Conservation (phyloP, 2,329 filamentous ascomycete species). For the Pseudogymnoascus sp. region DNA sequence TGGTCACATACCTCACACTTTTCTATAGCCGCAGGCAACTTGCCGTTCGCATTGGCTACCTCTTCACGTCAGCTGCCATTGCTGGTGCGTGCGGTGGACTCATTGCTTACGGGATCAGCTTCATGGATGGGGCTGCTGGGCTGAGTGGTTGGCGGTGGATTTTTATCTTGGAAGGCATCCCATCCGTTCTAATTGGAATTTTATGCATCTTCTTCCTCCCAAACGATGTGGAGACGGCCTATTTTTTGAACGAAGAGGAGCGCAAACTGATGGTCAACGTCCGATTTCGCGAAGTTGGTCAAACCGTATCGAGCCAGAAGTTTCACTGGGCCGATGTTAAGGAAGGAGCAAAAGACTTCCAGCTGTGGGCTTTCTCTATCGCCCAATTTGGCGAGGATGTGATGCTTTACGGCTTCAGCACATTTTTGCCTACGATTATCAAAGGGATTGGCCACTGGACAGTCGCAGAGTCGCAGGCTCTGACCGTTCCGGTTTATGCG, state of each 20-base stretch:
- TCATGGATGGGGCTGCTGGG: slow-evolving; percentile 50
- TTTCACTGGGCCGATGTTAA: slow-evolving; percentile 50
- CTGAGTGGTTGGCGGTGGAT: slow-evolving; percentile 55
- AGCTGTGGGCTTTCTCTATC: slow-evolving; percentile 50
- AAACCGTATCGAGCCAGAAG: slow-evolving; percentile 39
- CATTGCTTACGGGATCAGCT: slow-evolving; percentile 55
- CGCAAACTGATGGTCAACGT: slow-evolving; percentile 39
- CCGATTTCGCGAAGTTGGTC: slow-evolving; percentile 41
- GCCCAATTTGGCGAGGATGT: slow-evolving; percentile 54
- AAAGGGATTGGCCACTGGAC: slow-evolving; percentile 48
- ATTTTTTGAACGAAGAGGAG: slow-evolving; percentile 46
- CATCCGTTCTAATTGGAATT: slow-evolving; percentile 46
- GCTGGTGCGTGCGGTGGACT: slow-evolving; percentile 57
- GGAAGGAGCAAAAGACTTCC: slow-evolving; percentile 53
- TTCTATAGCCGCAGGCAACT: slow-evolving; percentile 56
- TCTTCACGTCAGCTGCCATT: slow-evolving; percentile 51
- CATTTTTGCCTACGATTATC: slow-evolving; percentile 63
- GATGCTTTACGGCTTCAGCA: slow-evolving; percentile 59
- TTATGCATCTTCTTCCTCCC: slow-evolving; percentile 48
- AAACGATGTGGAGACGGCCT: slow-evolving; percentile 49
- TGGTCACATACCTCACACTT: slow-evolving; percentile 50
- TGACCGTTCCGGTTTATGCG: slow-evolving; percentile 61
- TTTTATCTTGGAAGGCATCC: slow-evolving; percentile 49
- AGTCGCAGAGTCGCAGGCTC: slow-evolving; percentile 50
- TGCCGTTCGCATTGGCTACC: slow-evolving; percentile 52